Percentiles rank a stretch among this genome's conserved stretches.
phyloP scores from a whole-genome alignment of 352 stramenopile species.

The Aphanomyces astaci region DNA sequence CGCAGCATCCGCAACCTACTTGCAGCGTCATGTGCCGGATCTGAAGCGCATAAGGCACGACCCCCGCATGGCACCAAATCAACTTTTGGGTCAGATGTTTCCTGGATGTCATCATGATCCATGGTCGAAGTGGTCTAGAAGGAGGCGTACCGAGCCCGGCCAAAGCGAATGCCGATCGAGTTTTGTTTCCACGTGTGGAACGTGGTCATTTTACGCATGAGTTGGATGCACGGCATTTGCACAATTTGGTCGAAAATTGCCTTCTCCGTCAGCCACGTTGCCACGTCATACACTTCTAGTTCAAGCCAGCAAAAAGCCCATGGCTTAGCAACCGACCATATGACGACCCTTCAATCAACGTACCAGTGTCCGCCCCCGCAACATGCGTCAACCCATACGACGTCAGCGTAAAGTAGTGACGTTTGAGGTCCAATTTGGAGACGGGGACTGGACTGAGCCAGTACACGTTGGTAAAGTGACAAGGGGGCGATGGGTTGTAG shows the following conservation, averaged over 20 bases:
- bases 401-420: conserved; percentile 9
- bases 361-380: background rate
- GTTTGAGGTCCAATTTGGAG: background rate
- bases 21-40: background rate
- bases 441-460: background rate
- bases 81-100: background rate
- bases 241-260: conserved; percentile 15
- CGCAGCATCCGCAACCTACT: background rate
- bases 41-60: background rate
- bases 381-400: conserved; percentile 5
- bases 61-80: background rate
- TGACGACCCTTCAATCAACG: background rate
- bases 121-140: background rate
- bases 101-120: background rate
- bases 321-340: too few relatives aligned
- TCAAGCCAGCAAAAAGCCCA: background rate
- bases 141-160: background rate
- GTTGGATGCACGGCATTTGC: conserved; percentile 9
- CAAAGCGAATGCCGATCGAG: conserved; percentile 8
- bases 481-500: conserved; percentile 2
- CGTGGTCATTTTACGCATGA: conserved; percentile 11
- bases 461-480: conserved; percentile 13
- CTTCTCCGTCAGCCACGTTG: conserved; percentile 9
- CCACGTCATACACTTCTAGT: conserved; percentile 8
- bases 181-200: conserved; percentile 18